Evolutionary conservation across 2,329 filamentous ascomycete species (phyloP), one percentile per base, ranked within the genome.

Genomic region (Zarea fungicola): DNA sequence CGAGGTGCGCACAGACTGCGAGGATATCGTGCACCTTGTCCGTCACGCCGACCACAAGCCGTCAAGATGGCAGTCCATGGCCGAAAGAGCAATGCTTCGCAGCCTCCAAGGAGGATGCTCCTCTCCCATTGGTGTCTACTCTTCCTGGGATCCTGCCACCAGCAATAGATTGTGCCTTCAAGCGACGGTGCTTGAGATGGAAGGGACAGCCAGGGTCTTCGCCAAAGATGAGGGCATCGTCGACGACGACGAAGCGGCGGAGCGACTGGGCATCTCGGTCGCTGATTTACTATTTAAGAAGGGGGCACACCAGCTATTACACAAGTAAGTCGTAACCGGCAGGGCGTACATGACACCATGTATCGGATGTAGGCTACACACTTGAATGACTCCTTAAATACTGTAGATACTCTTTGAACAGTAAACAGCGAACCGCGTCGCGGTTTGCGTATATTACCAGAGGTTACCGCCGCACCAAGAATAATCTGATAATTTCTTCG

Each of bases 71-170:
- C 42, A 37, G 11, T 22, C 50, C 19, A 32, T 52, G 43, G 52
- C 50, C 4, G 52, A 54, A 25, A 29, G 52, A 21, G 42, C 50
- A 11, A 52, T 54, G 52, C 46, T 54, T 19, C 50, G 52, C 13
- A 52, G n/a, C 8, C 50, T 54, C 10, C 52, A 54, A 29, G 50
- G 52, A 16, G 50, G 52, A 31, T 54, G 52, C 34, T 54, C 52
- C n/a, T 54, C 52, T 10, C 50, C 50, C n/a, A 43, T 54, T 29
- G 52, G 52, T 16, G 42, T 48, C 8, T 46, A 14, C 10, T 34
- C 29, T 16, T 43, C 26, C 29, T 44, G 32, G 18, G 32, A 28
- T 10, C 34, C 31, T 19, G 28, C 9, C 9, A 22, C 41, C 13
- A 29, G 21, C 19, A 34, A 28, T 5, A 52, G 34, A 23, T 19